A percentile compares a stretch with the other conserved stretches of the same genome.
Conservation (phyloP, 768 basidiomycete genomes). For the Lactarius pseudohatsudake region DNA sequence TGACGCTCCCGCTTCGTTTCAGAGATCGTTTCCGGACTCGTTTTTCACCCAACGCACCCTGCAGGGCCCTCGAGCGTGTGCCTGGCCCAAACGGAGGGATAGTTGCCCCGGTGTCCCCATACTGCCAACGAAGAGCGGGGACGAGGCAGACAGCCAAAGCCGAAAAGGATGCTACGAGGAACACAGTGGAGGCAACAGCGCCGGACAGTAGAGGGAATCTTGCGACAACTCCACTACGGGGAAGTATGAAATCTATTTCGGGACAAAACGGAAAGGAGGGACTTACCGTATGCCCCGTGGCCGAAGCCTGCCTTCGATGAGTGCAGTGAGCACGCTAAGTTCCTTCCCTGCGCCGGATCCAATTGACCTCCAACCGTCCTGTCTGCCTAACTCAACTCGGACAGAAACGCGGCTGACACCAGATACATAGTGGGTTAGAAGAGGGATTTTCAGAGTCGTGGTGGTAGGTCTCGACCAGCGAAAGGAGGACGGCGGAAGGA, state of each 20-base stretch:
- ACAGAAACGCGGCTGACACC: constrained; percentile 52
- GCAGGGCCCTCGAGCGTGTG: constrained; percentile 10
- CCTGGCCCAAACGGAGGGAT: not conserved
- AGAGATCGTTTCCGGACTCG: constrained; percentile 25
- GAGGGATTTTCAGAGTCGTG: constrained; percentile 51
- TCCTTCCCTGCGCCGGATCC: constrained; percentile 73
- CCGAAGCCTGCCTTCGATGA: constrained; percentile 58
- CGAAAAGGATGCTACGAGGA: constrained; percentile 39
- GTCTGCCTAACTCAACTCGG: constrained; percentile 70
- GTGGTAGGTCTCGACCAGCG: constrained; percentile 43
- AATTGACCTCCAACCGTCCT: constrained; percentile 68
- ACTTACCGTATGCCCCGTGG: constrained; percentile 70
- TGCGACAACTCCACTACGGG: constrained; percentile 60
- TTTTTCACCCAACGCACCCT: constrained; percentile 15
- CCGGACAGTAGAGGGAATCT: constrained; percentile 65
- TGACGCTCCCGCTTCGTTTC: constrained; percentile 25
- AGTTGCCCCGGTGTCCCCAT: not conserved
- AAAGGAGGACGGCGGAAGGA: constrained; percentile 44
- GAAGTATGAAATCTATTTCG: constrained; percentile 13
- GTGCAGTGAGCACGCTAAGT: constrained; percentile 62
- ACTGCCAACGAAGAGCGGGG: constrained; percentile 36
- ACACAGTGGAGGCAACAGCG: constrained; percentile 39
- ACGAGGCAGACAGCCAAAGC: constrained; percentile 37
- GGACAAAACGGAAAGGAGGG: not conserved
- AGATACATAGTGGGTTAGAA: constrained; percentile 56